These are phyloP conservation scores for Ophiostoma perfectum DNA, from an alignment of 2,329 filamentous ascomycete genomes.

Conservation along the genomic window DNA sequence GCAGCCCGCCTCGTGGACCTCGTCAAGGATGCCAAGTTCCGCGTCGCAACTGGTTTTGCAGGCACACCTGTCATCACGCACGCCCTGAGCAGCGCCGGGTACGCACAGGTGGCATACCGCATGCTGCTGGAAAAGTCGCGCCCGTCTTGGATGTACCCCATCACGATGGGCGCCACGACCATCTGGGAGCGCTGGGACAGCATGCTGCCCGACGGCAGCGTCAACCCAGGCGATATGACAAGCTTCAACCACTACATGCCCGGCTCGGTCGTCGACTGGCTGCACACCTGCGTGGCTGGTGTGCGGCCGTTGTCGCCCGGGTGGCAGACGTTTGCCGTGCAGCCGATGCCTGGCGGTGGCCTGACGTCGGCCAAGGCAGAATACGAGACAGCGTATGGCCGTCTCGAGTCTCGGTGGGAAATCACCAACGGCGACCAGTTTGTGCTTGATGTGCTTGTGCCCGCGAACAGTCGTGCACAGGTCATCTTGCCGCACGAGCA, in stretches of 20 bases:
- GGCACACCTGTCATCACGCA: conserved; percentile 29
- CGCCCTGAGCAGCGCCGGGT: conserved; percentile 22
- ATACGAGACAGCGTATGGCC: background rate
- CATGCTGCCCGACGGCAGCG: conserved; percentile 35
- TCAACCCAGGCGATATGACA: conserved; percentile 39
- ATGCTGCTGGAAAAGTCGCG: conserved; percentile 36
- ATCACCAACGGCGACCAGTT: conserved; percentile 17
- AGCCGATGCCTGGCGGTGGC: conserved; percentile 8
- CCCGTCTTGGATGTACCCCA: conserved; percentile 37
- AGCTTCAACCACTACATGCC: conserved; percentile 41
- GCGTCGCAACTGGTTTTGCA: conserved; percentile 30
- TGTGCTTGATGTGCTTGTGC: conserved; percentile 23
- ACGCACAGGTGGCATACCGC: conserved; percentile 29
- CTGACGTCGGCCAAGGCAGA: background rate
- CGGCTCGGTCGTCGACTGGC: conserved; percentile 27
- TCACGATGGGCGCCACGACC: conserved; percentile 38
- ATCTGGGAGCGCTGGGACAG: conserved; percentile 41
- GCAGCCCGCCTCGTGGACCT: conserved; percentile 17
- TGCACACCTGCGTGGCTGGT: conserved; percentile 15
- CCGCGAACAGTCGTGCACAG: conserved; percentile 24
- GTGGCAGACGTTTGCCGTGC: conserved; percentile 13
- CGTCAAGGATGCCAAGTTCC: conserved; percentile 23
- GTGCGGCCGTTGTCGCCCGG: conserved; percentile 13
- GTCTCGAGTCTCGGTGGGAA: conserved; percentile 19
- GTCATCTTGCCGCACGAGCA: conserved; percentile 23